Conservation (phyloP, 495 filamentous ascomycete genomes). For the Cercophora samala region DNA sequence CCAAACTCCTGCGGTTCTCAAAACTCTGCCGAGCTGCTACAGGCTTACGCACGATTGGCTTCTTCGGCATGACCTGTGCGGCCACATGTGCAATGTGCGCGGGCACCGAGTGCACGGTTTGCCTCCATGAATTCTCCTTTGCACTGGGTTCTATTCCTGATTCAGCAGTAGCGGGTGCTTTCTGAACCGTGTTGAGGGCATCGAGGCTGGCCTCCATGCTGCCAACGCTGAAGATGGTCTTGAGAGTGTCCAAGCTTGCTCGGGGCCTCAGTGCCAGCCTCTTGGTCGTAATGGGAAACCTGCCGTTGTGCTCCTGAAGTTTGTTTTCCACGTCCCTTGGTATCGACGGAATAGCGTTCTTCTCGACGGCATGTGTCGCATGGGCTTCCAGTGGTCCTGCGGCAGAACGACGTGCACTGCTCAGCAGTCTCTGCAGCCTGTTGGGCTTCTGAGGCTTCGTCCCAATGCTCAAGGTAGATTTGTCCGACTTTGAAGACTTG, state of each 20-base stretch:
- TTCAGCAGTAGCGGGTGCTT: constrained; percentile 13
- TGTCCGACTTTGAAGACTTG: constrained; percentile 28
- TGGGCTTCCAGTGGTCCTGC: constrained; percentile 29
- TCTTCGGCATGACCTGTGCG: constrained; percentile 31
- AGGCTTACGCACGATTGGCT: constrained; percentile 37
- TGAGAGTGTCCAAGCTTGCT: constrained; percentile 40
- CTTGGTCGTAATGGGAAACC: constrained; percentile 33
- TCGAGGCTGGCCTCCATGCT: constrained; percentile 34
- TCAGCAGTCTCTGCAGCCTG: constrained; percentile 42
- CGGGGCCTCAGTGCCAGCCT: constrained; percentile 34
- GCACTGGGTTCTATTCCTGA: constrained; percentile 6
- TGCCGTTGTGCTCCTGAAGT: constrained; percentile 32
- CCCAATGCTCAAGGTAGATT: constrained; percentile 36
- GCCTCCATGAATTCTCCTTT: constrained; percentile 28
- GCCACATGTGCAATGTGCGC: constrained; percentile 30
- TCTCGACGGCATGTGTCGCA: constrained; percentile 31
- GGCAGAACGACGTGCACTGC: constrained; percentile 30
- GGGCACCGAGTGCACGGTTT: constrained; percentile 29
- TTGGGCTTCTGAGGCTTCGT: constrained; percentile 36
- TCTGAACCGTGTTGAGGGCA: constrained; percentile 22
- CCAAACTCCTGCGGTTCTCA: not conserved
- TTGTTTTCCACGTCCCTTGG: constrained; percentile 37
- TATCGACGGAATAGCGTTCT: constrained; percentile 32
- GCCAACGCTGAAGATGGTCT: constrained; percentile 43
- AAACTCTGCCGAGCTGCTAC: constrained; percentile 26